These are phyloP conservation scores for Entrophospora sp. DNA, from an alignment of 192 early-diverging fungal genomes.

Conservation along the genomic window DNA sequence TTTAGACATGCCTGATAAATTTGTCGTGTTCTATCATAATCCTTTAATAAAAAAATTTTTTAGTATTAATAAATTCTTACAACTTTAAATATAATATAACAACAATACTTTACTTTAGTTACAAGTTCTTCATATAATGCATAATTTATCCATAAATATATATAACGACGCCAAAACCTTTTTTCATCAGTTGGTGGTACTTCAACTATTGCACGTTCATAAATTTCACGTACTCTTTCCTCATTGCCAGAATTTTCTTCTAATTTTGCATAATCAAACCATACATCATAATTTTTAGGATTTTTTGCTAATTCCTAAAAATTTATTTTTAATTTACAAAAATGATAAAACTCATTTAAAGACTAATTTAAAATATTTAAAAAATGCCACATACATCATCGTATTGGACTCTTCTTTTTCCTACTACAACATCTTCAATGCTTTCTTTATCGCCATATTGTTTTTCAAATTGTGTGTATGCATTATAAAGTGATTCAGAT, in stretches of 20 bases:
- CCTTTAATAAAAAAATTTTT: constrained; percentile 37
- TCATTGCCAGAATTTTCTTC: constrained; percentile 72
- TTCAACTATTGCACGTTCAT: constrained; percentile 90
- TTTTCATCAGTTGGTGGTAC: constrained; percentile 81
- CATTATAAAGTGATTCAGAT: constrained; percentile 84
- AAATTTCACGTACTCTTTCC: constrained; percentile 81
- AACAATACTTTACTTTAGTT: constrained; percentile 42
- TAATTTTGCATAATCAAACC: constrained; percentile 91
- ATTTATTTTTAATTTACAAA: background rate
- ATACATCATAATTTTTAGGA: constrained; percentile 93
- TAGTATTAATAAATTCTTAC: no score
- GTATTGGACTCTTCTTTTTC: constrained; percentile 85
- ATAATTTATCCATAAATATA: constrained; percentile 98
- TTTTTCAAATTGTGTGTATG: constrained; percentile 96
- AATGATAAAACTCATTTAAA: no score
- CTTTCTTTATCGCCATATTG: constrained; percentile 82
- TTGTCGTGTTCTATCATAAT: constrained; percentile 67
- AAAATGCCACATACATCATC: constrained; percentile 45
- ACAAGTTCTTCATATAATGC: constrained; percentile 91
- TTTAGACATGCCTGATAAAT: constrained; percentile 79
- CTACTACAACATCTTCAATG: constrained; percentile 85
- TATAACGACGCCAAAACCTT: constrained; percentile 92
- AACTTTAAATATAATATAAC: background rate
- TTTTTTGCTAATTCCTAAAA: constrained; percentile 46
- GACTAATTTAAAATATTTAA: background rate